phyloP scores from a whole-genome alignment of 345 rosid species.

The Raphanus raphanistrum region DNA sequence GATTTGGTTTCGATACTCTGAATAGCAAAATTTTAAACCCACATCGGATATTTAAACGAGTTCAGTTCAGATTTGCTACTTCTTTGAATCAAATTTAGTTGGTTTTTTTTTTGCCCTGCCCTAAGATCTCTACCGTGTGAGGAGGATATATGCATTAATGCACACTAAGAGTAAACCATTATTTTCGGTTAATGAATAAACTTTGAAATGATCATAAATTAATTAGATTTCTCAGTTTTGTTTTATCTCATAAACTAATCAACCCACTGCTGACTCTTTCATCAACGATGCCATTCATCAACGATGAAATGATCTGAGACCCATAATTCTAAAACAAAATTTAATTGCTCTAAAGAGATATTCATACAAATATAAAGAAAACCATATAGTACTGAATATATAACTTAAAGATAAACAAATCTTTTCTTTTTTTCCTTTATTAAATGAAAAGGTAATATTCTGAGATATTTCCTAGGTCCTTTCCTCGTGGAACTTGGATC shows the following conservation, averaged over 20 bases:
- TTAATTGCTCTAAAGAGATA: background rate
- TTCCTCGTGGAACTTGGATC: conserved; percentile 26
- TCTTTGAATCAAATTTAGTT: no score
- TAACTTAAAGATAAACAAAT: background rate
- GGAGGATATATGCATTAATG: background rate
- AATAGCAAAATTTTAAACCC: no score
- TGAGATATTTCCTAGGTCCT: conserved; percentile 24
- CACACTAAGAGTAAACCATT: background rate
- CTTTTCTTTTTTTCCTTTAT: background rate
- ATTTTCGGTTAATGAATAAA: background rate
- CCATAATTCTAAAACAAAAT: background rate
- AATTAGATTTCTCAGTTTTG: background rate
- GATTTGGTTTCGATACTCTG: no score
- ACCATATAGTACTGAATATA: background rate
- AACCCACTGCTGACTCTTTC: background rate
- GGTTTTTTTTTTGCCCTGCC: no score
- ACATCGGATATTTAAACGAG: no score
- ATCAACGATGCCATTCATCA: background rate
- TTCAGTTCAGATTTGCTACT: no score
- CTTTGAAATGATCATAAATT: background rate
- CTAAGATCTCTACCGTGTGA: background rate
- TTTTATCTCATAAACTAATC: background rate
- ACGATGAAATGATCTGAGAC: background rate
- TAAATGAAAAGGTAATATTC: conserved; percentile 1
- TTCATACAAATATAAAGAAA: background rate